These are phyloP conservation scores for Wickerhamomyces sp. DNA, from an alignment of 1,139 yeast genomes.

Conservation along the genomic window DNA sequence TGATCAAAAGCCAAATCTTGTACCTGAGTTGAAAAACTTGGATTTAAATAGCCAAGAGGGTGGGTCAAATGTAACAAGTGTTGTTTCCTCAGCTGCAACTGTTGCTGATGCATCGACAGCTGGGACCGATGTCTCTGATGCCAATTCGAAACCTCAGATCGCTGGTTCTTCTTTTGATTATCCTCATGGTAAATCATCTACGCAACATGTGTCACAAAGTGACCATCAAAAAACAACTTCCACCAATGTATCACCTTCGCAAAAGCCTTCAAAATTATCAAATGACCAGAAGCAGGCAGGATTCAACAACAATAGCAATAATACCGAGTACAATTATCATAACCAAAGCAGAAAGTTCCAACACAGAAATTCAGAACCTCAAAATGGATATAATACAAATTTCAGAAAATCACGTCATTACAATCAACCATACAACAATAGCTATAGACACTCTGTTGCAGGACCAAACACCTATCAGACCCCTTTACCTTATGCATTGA, in stretches of 20 bases:
- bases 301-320: no score
- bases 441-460: constrained; percentile 18
- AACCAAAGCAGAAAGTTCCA: constrained; percentile 3
- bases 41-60: not conserved
- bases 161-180: no score
- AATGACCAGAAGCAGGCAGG: no score
- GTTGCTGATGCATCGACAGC: not conserved
- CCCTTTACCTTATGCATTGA: constrained; percentile 9
- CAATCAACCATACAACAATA: constrained; percentile 8
- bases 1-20: not conserved
- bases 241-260: no score
- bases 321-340: not conserved
- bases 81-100: not conserved
- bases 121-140: not conserved
- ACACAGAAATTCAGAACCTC: constrained; percentile 22
- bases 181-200: no score
- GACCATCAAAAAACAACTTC: no score
- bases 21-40: not conserved
- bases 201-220: no score
- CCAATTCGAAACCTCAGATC: not conserved
- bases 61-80: not conserved
- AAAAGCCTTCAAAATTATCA: no score
- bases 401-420: constrained; percentile 10
- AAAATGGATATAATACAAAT: constrained; percentile 1
- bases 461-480: constrained; percentile 10